Conservation (phyloP, 495 filamentous ascomycete species). For the Neurospora pannonica region DNA sequence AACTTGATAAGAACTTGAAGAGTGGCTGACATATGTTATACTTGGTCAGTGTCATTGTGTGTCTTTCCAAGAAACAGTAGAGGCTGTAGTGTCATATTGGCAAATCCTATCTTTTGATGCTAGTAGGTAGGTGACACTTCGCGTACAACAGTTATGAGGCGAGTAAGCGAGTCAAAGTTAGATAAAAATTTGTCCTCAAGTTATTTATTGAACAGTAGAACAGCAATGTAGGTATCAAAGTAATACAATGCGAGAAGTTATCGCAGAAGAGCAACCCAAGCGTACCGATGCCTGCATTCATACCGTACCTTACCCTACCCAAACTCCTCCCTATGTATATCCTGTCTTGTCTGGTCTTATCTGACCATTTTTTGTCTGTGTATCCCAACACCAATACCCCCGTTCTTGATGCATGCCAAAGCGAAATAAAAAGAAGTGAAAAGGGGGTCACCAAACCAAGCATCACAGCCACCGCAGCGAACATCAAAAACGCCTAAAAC, state of each 20-base stretch:
- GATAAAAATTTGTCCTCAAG: too few species aligned
- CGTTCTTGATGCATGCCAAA: background rate
- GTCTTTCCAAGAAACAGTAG: background rate
- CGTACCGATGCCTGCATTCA: background rate
- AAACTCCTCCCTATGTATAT: background rate
- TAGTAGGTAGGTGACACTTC: background rate
- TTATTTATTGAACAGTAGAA: background rate
- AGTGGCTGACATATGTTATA: background rate
- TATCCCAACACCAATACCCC: background rate
- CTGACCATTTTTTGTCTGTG: background rate
- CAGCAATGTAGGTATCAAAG: background rate
- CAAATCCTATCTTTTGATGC: background rate
- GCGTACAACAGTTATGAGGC: background rate
- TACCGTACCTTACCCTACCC: background rate
- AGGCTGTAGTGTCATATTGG: background rate
- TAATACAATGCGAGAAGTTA: background rate
- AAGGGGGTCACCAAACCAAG: background rate
- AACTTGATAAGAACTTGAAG: background rate
- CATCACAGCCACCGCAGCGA: background rate
- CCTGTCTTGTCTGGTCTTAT: background rate
- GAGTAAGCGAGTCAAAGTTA: background rate
- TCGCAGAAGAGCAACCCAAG: background rate
- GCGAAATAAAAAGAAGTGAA: background rate
- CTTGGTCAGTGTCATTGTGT: background rate
- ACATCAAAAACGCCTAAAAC: slow-evolving; percentile 26